These are phyloP conservation scores for Sicyos edulis DNA, from an alignment of 306 rosid genomes.

Conservation along the genomic window DNA sequence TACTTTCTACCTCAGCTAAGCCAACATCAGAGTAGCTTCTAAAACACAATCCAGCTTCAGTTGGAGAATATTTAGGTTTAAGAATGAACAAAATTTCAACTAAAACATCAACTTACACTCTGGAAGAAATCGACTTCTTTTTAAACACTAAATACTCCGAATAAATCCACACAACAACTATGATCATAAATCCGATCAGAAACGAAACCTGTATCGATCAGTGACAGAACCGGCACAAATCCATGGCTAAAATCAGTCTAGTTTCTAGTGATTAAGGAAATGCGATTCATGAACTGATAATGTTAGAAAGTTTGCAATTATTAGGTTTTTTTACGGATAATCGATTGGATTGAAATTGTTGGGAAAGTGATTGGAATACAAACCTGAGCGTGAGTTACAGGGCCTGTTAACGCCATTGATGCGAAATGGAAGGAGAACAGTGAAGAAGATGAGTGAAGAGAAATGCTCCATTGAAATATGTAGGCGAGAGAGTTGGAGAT, in stretches of 20 bases:
- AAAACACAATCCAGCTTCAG: constrained; percentile 24
- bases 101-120: constrained; percentile 44
- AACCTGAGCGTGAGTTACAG: constrained; percentile 86
- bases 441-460: constrained; percentile 11
- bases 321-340: not conserved
- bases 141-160: constrained; percentile 70
- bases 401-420: constrained; percentile 50
- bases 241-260: not conserved
- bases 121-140: constrained; percentile 47
- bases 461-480: constrained; percentile 14
- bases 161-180: constrained; percentile 53
- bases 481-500: not conserved
- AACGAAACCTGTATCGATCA: constrained; percentile 9
- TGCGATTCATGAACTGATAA: not conserved
- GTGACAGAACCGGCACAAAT: not conserved
- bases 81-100: not conserved
- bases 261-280: not conserved
- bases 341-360: not conserved
- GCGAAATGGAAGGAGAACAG: not conserved
- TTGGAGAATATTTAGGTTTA: constrained; percentile 13
- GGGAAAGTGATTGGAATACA: constrained; percentile 22
- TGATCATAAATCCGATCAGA: constrained; percentile 5
- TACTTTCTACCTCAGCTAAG: constrained; percentile 53
- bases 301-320: not conserved
- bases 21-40: constrained; percentile 67